Conservation (phyloP, 2,329 filamentous ascomycete species). For the Diaporthe nobilis region DNA sequence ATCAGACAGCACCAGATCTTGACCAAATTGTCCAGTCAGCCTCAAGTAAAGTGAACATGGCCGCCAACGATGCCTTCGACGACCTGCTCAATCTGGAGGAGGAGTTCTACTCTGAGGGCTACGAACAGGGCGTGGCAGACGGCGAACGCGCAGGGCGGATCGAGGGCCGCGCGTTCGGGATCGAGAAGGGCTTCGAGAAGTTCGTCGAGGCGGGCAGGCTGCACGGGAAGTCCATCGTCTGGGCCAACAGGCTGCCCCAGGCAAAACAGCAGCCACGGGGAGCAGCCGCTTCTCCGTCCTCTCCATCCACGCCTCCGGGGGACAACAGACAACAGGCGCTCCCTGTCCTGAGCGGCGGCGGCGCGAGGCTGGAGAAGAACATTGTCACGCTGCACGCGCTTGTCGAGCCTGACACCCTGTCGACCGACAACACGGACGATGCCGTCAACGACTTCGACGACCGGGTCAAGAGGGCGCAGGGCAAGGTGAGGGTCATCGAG, state of each 20-base stretch:
- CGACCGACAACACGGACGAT: constrained; percentile 88
- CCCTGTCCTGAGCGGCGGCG: constrained; percentile 54
- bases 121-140: constrained; percentile 80
- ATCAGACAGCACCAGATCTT: neutral
- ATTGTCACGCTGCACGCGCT: constrained; percentile 81
- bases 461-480: constrained; percentile 83
- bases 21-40: too few relatives aligned
- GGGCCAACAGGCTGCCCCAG: constrained; percentile 78
- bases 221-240: constrained; percentile 85
- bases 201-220: constrained; percentile 85
- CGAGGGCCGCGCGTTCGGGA: constrained; percentile 91
- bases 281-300: neutral
- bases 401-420: constrained; percentile 82
- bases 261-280: constrained; percentile 17
- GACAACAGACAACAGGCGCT: constrained; percentile 45
- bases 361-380: constrained; percentile 80
- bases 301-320: neutral
- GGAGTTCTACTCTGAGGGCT: constrained; percentile 86
- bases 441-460: constrained; percentile 94
- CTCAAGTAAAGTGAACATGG: constrained; percentile 44
- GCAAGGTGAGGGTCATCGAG: constrained; percentile 89
- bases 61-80: constrained; percentile 66
- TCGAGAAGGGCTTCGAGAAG: constrained; percentile 95
- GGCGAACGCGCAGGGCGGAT: constrained; percentile 83
- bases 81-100: constrained; percentile 73